These are phyloP conservation scores for Heliamphora pulchella DNA, from an alignment of 179 eudicot species.

Conservation along the genomic window DNA sequence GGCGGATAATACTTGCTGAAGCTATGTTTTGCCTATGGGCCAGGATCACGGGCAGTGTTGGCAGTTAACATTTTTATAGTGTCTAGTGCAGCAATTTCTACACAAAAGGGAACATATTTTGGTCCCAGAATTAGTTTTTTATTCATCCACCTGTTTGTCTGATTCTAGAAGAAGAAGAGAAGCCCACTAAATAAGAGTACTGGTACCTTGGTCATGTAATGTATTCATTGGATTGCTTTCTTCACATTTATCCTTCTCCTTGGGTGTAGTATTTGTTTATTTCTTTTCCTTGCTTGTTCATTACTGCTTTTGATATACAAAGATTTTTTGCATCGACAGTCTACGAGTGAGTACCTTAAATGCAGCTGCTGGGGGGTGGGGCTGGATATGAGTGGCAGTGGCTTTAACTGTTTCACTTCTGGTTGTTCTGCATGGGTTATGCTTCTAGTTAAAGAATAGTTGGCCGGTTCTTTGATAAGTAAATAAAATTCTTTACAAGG, in stretches of 20 bases:
- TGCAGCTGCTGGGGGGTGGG: background rate
- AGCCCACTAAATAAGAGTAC: slow-evolving; percentile 1
- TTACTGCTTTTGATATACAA: background rate
- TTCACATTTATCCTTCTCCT: background rate
- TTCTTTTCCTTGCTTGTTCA: background rate
- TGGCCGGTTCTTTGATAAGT: background rate
- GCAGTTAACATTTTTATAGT: background rate
- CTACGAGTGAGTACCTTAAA: background rate
- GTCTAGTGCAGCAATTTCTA: background rate
- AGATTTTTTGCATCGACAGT: background rate
- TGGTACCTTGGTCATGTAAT: background rate
- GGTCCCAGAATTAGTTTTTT: slow-evolving; percentile 10
- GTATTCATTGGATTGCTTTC: background rate
- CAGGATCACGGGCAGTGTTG: background rate
- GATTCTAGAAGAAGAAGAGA: background rate
- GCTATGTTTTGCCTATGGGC: no score
- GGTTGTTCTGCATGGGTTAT: background rate
- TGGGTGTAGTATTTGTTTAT: background rate
- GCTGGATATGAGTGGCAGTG: background rate
- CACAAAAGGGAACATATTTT: background rate
- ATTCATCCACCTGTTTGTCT: background rate
- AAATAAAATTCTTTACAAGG: no score
- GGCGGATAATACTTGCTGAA: background rate
- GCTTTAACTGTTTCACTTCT: background rate
- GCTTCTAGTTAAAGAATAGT: background rate